A percentile compares a stretch with the other conserved stretches of the same genome.
Evolutionary conservation across 2,329 filamentous ascomycete genomes (phyloP).

Genomic region (Sporothrix inflata): DNA sequence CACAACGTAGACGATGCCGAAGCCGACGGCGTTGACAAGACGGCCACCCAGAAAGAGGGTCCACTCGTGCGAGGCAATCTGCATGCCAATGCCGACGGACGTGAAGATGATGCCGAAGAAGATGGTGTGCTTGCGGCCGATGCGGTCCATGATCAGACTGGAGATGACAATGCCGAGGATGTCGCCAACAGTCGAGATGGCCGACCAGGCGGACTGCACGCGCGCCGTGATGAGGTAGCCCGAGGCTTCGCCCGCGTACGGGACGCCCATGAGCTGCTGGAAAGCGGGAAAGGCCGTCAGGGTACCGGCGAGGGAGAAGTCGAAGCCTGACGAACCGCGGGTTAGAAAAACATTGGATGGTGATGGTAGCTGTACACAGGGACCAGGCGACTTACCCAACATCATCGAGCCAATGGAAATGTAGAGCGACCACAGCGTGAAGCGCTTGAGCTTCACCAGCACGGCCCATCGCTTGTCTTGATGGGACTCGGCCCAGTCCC

Average conservation of each 20-base stretch:
- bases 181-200: conserved; percentile 19
- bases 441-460: background rate
- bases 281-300: conserved; percentile 6
- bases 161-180: conserved; percentile 10
- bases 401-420: conserved; percentile 18
- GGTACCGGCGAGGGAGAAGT: conserved; percentile 7
- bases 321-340: conserved; percentile 1
- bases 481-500: conserved; percentile 14
- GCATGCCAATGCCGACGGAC: conserved; percentile 23
- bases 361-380: too few species aligned
- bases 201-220: conserved; percentile 11
- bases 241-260: background rate
- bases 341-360: too few species aligned
- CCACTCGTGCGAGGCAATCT: conserved; percentile 23
- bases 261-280: conserved; percentile 5
- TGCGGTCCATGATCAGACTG: background rate
- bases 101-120: conserved; percentile 6
- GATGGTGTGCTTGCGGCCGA: conserved; percentile 25
- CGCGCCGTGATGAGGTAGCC: conserved; percentile 14
- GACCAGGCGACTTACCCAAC: background rate
- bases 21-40: conserved; percentile 11
- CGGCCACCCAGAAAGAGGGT: conserved; percentile 8
- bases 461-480: background rate
- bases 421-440: conserved; percentile 13
- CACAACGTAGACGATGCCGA: conserved; percentile 11